Conservation (phyloP, 176 grass and related monocot genomes). For the Puya raimondii region DNA sequence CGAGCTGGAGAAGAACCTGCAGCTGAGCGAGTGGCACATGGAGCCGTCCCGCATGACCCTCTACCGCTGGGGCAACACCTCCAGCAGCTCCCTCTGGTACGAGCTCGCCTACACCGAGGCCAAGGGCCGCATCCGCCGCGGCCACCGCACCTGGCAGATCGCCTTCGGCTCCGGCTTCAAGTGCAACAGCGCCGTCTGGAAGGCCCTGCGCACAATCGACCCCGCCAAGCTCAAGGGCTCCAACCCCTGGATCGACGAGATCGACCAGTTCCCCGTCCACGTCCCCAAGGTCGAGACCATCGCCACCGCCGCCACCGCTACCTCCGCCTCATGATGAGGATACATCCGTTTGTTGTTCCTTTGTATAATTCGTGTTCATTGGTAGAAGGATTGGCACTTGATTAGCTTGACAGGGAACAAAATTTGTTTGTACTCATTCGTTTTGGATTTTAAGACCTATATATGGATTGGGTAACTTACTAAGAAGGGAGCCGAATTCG, state of each 20-base stretch:
- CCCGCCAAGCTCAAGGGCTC: slow-evolving; percentile 27
- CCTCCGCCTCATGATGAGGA: background rate
- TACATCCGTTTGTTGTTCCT: background rate
- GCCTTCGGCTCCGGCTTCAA: slow-evolving; percentile 60
- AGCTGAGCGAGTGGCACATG: slow-evolving; percentile 46
- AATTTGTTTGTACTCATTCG: too few species aligned
- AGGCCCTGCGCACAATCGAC: slow-evolving; percentile 36
- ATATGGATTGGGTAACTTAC: too few species aligned
- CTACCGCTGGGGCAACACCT: slow-evolving; percentile 67
- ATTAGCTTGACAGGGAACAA: too few species aligned
- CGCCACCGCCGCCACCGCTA: background rate
- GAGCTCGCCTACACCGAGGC: slow-evolving; percentile 60
- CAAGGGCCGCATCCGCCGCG: slow-evolving; percentile 30
- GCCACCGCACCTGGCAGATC: slow-evolving; percentile 44
- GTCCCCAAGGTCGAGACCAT: slow-evolving; percentile 72
- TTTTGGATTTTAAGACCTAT: too few species aligned
- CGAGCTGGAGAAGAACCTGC: slow-evolving; percentile 65
- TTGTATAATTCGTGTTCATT: background rate
- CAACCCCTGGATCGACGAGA: slow-evolving; percentile 55
- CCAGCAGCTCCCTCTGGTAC: slow-evolving; percentile 65
- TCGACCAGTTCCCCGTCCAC: slow-evolving; percentile 55
- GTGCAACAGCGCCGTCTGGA: slow-evolving; percentile 89
- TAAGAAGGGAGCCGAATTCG: too few species aligned
- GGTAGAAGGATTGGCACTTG: background rate
- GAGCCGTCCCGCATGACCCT: slow-evolving; percentile 66